Evolutionary conservation across 2,329 filamentous ascomycete species (phyloP).

Genomic region (Pseudopithomyces maydicus): DNA sequence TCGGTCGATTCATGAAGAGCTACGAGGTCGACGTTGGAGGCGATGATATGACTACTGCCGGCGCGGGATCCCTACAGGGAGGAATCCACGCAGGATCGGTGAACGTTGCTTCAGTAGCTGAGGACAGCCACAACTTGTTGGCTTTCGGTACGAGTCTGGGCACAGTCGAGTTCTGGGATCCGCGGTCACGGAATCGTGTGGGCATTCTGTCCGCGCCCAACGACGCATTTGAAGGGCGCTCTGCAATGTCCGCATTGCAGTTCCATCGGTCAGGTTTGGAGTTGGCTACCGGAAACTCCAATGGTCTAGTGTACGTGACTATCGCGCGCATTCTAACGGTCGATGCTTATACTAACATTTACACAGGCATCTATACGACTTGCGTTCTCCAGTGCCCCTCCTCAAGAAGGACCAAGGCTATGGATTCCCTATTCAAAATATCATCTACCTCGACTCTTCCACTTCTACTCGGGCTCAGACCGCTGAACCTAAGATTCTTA

Average conservation of each 20-base stretch:
- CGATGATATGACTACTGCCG: conserved; percentile 70
- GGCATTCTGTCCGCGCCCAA: conserved; percentile 69
- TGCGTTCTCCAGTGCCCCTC: conserved; percentile 83
- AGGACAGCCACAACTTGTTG: conserved; percentile 84
- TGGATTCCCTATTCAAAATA: conserved; percentile 86
- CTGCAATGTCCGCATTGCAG: conserved; percentile 82
- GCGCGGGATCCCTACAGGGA: conserved; percentile 80
- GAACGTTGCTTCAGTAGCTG: conserved; percentile 84
- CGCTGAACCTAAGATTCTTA: conserved; percentile 76
- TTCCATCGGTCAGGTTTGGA: conserved; percentile 85
- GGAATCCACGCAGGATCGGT: conserved; percentile 84
- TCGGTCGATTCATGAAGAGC: conserved; percentile 91
- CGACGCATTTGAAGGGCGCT: conserved; percentile 45
- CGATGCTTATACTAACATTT: too few species aligned
- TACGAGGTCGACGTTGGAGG: conserved; percentile 90
- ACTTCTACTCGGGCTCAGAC: conserved; percentile 69
- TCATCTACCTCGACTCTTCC: conserved; percentile 71
- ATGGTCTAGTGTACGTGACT: conserved; percentile 67
- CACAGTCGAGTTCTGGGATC: conserved; percentile 98
- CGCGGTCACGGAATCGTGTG: conserved; percentile 79
- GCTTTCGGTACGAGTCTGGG: conserved; percentile 94
- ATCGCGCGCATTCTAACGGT: too few species aligned
- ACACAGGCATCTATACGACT: conserved; percentile 75
- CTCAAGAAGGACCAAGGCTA: conserved; percentile 96
- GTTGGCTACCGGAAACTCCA: conserved; percentile 84